Base-by-base conservation (phyloP, 257 asterid genomes). In the Solanum pennellii region DNA sequence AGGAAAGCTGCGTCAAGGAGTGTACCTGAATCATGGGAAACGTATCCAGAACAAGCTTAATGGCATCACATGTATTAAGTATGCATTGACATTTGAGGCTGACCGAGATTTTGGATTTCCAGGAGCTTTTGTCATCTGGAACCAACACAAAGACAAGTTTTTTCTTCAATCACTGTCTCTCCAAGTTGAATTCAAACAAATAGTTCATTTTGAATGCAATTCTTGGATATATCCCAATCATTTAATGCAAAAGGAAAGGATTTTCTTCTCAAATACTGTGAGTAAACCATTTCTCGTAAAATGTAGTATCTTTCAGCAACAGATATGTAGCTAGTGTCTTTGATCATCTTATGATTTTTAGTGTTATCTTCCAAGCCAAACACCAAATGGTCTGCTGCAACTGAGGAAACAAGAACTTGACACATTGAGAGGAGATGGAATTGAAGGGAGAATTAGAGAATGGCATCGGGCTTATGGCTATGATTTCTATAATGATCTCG, bases 391-490 rank as follows among this genome's bases (percentile, higher is more conserved):
- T 62, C 59, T 91, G 77, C 33, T 87, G 39, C 88, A 87, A 73
- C 90, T 90, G 44, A 91, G 95, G 88, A 87, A 87, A 62, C 92
- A 91, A 39, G 95, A 92, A 47, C 91, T 91, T 14, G 42, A 5
- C 20, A 85, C 89, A 72, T 77, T 92, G 86, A 90, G 89, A 91
- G 94, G 94, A 87, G 88, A 92, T 88, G 93, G 93, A 84, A 88
- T 89, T 2, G 91, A 89, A 79, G 88, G 86, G 86, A 90, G 90
- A 82, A 44, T 3, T 25, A 60, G 66, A 83, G 93, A 91, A 87
- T 92, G 95, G 93, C 93, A 90, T 13, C 88, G 80, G 77, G 75
- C 90, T 85, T 92, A 92, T 25, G 95, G 87, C 86, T 92, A 92
- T 25, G 95, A 83, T 62, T 89, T 42, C 79, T 92, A 91, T 86